Base-by-base conservation (phyloP, 306 rosid species). In the Vicia villosa region DNA sequence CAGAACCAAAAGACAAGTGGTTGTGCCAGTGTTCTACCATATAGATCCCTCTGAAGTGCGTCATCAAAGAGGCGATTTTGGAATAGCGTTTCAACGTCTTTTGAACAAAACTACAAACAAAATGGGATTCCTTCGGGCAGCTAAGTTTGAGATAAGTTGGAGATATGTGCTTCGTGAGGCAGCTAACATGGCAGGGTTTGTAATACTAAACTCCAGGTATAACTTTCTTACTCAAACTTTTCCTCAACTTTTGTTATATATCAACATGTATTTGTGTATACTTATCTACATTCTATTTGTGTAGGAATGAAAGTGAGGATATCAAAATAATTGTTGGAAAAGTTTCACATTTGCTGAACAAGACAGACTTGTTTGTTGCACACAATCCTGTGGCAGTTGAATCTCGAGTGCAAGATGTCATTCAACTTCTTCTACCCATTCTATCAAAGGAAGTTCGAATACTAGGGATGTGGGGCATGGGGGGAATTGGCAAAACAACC, bases 401-500 rank as follows among this genome's bases (percentile, higher is more conserved):
- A 45, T 45, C 51, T 45, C 51, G 51, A n/a, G 51, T n/a, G 19
- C 51, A n/a, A 45, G 51, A 45, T 5, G 19, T 45, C 3, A 45
- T 45, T 45, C 17, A n/a, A n/a, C 6, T 5, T 5, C 6, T 5
- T 5, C 19, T 45, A 3, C 0, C 5, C 10, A 5, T 5, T 8
- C 51, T 0, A n/a, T 5, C 51, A 45, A 45, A 45, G 1, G 20
- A 21, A 45, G 62, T 57, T 46, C 1, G n/a, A 3, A 1, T 76
- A 7, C 3, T 62, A 0, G 76, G 76, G 60, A 16, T 71, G 3
- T 45, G 59, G 68, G 76, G 76, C 2, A 71, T 71, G 76, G 68
- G 47, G 22, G 78, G 78, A 1, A 8, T 52, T 40, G 65, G 65
- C 0, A 59, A 59, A 59, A 59, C 65, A 16, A 59, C 65, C 8